A percentile compares a stretch with the other conserved stretches of the same genome.
Conservation (phyloP, 2,329 filamentous ascomycete genomes). For the Aspergillus candidus region DNA sequence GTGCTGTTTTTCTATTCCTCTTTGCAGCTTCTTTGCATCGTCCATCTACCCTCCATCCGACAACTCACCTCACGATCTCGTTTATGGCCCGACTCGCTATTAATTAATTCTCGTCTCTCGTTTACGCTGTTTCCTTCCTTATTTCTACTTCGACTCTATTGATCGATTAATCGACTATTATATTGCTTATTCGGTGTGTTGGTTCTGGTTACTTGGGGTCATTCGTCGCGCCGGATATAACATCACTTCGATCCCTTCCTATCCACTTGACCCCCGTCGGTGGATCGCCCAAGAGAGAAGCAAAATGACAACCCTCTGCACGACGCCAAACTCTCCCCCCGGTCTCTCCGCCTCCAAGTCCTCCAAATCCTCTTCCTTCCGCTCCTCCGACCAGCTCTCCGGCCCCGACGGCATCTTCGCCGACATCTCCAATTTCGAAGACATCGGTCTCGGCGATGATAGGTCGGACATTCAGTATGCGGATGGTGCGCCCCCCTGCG, state of each 20-base stretch:
- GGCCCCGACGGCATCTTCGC: slow-evolving; percentile 60
- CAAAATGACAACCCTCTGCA: slow-evolving; percentile 41
- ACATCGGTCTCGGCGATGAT: slow-evolving; percentile 80
- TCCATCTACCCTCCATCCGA: too few species aligned
- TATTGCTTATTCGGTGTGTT: slow-evolving; percentile 3
- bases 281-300: slow-evolving; percentile 12
- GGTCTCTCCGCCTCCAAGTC: slow-evolving; percentile 81
- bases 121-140: slow-evolving; percentile 5
- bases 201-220: too few species aligned
- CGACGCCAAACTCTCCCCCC: slow-evolving; percentile 62
- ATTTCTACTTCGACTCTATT: too few species aligned
- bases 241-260: neutral
- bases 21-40: too few species aligned
- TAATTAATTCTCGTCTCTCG: neutral
- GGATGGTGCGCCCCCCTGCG: slow-evolving; percentile 26
- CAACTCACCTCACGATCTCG: neutral
- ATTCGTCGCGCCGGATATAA: neutral
- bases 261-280: neutral
- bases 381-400: slow-evolving; percentile 67
- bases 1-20: too few species aligned
- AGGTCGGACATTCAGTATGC: slow-evolving; percentile 21
- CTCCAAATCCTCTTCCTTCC: slow-evolving; percentile 83
- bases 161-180: too few species aligned
- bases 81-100: neutral
- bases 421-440: slow-evolving; percentile 82